These are phyloP conservation scores for Symbiodinium pilosum DNA, from an alignment of 73 alveolate species.

Conservation along the genomic window DNA sequence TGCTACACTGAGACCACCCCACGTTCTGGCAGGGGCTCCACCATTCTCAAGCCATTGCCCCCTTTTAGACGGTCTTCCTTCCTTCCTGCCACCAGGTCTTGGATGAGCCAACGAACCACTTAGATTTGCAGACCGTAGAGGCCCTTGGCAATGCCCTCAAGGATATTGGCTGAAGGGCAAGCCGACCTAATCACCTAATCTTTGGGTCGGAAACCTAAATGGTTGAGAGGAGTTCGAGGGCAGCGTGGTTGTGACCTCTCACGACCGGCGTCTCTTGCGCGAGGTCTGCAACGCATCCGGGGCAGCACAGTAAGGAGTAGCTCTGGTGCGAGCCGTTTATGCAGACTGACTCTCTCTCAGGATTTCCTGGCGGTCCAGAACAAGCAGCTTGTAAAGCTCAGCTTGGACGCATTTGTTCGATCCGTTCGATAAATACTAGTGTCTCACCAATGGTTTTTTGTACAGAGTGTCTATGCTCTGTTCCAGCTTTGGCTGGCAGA, in stretches of 20 bases:
- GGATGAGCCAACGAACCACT: slow-evolving; percentile 99
- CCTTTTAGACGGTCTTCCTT: too few relatives aligned
- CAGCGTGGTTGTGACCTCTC: slow-evolving; percentile 73
- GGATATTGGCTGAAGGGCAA: slow-evolving; percentile 17
- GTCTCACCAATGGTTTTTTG: too few relatives aligned
- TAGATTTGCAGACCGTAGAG: slow-evolving; percentile 99
- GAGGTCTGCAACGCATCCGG: slow-evolving; percentile 56
- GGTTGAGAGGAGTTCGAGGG: slow-evolving; percentile 73
- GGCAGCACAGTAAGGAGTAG: too few relatives aligned
- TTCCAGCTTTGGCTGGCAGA: too few relatives aligned
- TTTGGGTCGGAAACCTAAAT: too few relatives aligned
- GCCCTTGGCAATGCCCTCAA: slow-evolving; percentile 98
- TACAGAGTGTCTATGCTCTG: too few relatives aligned
- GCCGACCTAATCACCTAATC: too few relatives aligned
- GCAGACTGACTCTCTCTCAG: not conserved
- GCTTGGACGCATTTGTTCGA: slow-evolving; percentile 74
- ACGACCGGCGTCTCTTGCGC: slow-evolving; percentile 76
- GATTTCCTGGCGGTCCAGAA: slow-evolving; percentile 58
- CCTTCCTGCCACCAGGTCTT: too few relatives aligned
- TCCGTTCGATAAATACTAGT: slow-evolving; percentile 71
- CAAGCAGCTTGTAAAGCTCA: slow-evolving; percentile 52
- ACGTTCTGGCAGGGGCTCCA: slow-evolving; percentile 22
- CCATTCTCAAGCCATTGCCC: too few relatives aligned
- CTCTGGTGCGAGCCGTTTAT: too few relatives aligned
- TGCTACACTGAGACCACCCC: slow-evolving; percentile 81